Evolutionary conservation across 148 eudicot species (phyloP).

Genomic region (Rheum nobile): DNA sequence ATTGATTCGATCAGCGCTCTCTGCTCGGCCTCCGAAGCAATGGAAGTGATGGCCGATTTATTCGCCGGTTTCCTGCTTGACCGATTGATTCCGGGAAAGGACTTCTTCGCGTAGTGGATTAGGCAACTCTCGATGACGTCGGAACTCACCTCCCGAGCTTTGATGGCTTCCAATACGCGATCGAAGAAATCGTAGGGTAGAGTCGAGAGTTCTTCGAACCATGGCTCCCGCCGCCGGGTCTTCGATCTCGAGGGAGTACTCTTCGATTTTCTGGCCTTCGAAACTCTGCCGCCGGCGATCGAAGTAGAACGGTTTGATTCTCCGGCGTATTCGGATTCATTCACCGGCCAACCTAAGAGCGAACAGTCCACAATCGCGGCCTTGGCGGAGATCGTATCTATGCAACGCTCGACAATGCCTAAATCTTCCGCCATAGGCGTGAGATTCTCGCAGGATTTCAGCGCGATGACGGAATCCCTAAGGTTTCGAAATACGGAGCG

Average conservation of each 20-base stretch:
- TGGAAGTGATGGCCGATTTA: slow-evolving; percentile 30
- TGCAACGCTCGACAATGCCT: slow-evolving; percentile 65
- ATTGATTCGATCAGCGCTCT: slow-evolving; percentile 59
- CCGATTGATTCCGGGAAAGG: slow-evolving; percentile 73
- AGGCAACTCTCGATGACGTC: slow-evolving; percentile 69
- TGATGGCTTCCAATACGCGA: slow-evolving; percentile 48
- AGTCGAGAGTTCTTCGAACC: slow-evolving; percentile 59
- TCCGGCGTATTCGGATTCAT: slow-evolving; percentile 15
- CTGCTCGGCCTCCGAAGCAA: slow-evolving; percentile 68
- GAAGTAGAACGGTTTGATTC: neutral
- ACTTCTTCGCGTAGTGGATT: slow-evolving; percentile 44
- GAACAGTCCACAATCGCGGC: slow-evolving; percentile 63
- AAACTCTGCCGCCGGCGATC: neutral
- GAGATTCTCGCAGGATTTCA: slow-evolving; percentile 56
- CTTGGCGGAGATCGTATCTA: slow-evolving; percentile 40
- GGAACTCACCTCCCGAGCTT: slow-evolving; percentile 31
- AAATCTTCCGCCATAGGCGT: slow-evolving; percentile 57
- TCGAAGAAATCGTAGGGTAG: slow-evolving; percentile 38
- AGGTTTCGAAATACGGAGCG: slow-evolving; percentile 43
- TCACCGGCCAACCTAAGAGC: slow-evolving; percentile 82
- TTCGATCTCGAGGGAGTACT: slow-evolving; percentile 3
- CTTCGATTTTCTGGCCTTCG: neutral
- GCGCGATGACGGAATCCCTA: slow-evolving; percentile 40
- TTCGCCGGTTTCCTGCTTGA: slow-evolving; percentile 32
- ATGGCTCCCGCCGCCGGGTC: slow-evolving; percentile 13